Percentiles rank a stretch among this genome's conserved stretches.
phyloP scores from a whole-genome alignment of 345 rosid species.

The Melastoma malabathricum region DNA sequence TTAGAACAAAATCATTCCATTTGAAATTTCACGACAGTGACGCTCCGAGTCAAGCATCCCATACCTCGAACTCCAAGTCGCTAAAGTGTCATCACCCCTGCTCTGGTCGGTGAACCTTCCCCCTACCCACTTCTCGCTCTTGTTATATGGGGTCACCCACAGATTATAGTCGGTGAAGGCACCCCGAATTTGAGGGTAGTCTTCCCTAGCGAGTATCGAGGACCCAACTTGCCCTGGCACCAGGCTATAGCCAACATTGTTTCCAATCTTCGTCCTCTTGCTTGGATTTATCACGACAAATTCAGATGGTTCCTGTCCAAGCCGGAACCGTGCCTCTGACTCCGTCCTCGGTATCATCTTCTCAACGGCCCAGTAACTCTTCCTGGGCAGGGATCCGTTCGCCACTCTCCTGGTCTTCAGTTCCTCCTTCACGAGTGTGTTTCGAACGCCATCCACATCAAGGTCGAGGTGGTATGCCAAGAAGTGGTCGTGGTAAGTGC shows the following conservation, averaged over 20 bases:
- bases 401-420: slow-evolving; percentile 21
- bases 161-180: slow-evolving; percentile 42
- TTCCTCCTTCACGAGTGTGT: slow-evolving; percentile 52
- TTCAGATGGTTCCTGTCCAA: slow-evolving; percentile 38
- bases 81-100: slow-evolving; percentile 60
- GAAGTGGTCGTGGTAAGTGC: slow-evolving; percentile 66
- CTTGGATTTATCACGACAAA: slow-evolving; percentile 44
- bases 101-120: slow-evolving; percentile 42
- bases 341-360: slow-evolving; percentile 50
- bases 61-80: slow-evolving; percentile 54
- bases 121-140: slow-evolving; percentile 51
- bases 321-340: slow-evolving; percentile 39
- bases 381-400: slow-evolving; percentile 28
- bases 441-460: slow-evolving; percentile 54
- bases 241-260: slow-evolving; percentile 55
- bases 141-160: slow-evolving; percentile 58
- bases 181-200: slow-evolving; percentile 52
- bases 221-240: slow-evolving; percentile 32
- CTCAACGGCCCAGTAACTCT: slow-evolving; percentile 60
- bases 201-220: slow-evolving; percentile 40
- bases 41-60: background rate
- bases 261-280: slow-evolving; percentile 47
- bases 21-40: background rate
- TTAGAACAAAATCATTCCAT: background rate
- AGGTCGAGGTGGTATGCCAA: slow-evolving; percentile 61